A percentile compares a stretch with the other conserved stretches of the same genome.
phyloP scores from a whole-genome alignment of 2,329 filamentous ascomycete genomes.

The Alternaria gaisen region DNA sequence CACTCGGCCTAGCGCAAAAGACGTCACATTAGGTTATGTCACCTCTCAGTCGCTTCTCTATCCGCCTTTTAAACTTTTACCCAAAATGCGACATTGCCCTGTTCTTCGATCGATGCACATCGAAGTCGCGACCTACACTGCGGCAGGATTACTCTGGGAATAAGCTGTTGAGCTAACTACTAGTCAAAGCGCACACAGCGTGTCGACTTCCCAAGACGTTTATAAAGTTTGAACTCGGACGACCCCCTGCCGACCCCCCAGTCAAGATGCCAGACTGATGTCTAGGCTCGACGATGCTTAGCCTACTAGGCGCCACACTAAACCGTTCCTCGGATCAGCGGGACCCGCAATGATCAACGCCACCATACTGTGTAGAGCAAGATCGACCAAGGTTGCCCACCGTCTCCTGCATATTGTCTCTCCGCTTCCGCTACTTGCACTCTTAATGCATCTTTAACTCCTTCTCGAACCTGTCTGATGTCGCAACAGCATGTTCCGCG shows the following conservation, averaged over 20 bases:
- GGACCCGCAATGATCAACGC: conserved; percentile 1
- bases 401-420: background rate
- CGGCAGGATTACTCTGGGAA: no score
- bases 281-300: background rate
- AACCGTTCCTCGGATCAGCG: background rate
- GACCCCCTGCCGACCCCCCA: background rate
- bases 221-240: background rate
- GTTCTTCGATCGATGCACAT: background rate
- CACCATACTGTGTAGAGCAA: background rate
- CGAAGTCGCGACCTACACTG: background rate
- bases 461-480: background rate
- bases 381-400: background rate
- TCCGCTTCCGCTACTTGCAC: background rate
- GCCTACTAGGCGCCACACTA: background rate
- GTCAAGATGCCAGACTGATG: background rate
- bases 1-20: background rate
- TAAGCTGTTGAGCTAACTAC: background rate
- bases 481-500: background rate
- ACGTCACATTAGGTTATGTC: conserved; percentile 1
- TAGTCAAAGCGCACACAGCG: background rate
- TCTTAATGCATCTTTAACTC: background rate
- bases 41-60: background rate
- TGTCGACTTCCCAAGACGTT: background rate
- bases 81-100: background rate
- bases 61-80: background rate